Conservation (phyloP, 495 filamentous ascomycete genomes). For the Amniculicola lignicola region DNA sequence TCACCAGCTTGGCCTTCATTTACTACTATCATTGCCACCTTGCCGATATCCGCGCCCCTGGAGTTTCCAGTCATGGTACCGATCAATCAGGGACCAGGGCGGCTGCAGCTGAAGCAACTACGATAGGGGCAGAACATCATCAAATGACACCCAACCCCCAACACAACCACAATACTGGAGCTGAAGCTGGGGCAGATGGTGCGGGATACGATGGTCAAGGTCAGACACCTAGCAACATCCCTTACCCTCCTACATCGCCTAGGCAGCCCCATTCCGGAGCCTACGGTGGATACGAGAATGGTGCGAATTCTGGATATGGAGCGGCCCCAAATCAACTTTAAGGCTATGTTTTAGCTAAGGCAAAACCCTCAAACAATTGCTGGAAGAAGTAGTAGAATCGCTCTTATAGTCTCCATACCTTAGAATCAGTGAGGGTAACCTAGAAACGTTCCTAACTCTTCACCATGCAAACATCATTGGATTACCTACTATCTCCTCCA, state of each 20-base stretch:
- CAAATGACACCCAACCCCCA: neutral
- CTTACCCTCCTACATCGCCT: neutral
- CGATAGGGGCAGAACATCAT: neutral
- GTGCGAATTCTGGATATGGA: conserved; percentile 23
- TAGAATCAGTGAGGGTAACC: too few relatives aligned
- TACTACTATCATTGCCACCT: conserved; percentile 28
- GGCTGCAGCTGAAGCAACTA: neutral
- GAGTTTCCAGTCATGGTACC: neutral
- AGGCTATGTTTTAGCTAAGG: too few relatives aligned
- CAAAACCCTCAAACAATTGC: too few relatives aligned
- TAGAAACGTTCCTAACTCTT: too few relatives aligned
- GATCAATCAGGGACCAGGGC: neutral
- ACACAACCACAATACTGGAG: too few relatives aligned
- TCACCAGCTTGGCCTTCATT: conserved; percentile 27
- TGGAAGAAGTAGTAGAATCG: too few relatives aligned
- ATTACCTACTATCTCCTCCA: too few relatives aligned
- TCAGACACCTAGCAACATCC: neutral
- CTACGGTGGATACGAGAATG: conserved; percentile 10
- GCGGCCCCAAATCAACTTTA: too few relatives aligned
- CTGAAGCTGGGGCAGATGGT: neutral
- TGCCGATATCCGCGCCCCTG: conserved; percentile 5
- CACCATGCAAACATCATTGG: too few relatives aligned
- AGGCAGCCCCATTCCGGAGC: neutral
- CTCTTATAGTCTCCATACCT: too few relatives aligned
- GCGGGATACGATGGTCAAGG: neutral